phyloP scores from a whole-genome alignment of 2,329 filamentous ascomycete species.

The Arachnomyces sp. region DNA sequence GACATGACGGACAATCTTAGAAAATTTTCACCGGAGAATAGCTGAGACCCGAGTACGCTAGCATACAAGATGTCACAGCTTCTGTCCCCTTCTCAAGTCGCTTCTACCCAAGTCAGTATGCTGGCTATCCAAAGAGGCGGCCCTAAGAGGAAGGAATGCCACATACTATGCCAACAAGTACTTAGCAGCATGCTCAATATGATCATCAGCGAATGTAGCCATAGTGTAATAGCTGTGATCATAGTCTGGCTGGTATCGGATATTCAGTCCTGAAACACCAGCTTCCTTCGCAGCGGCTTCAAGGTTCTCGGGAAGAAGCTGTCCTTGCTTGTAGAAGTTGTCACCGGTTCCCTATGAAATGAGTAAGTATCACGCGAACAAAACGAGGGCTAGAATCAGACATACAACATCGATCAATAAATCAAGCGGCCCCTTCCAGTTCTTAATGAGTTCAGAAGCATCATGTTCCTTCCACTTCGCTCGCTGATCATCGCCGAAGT shows the following conservation, averaged over 20 bases:
- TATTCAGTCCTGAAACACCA: conserved; percentile 61
- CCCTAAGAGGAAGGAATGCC: conserved; percentile 5
- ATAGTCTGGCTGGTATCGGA: conserved; percentile 84
- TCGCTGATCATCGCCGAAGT: conserved; percentile 65
- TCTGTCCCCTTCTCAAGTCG: conserved; percentile 1
- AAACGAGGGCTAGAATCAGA: conserved; percentile 16
- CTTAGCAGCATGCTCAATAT: conserved; percentile 86
- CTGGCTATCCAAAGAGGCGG: conserved; percentile 9
- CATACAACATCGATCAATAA: conserved; percentile 78
- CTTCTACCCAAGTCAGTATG: conserved; percentile 16
- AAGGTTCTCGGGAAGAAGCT: conserved; percentile 91
- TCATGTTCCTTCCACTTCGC: conserved; percentile 82
- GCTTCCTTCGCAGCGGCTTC: conserved; percentile 67
- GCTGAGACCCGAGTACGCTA: neutral
- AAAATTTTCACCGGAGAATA: no score
- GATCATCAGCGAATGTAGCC: conserved; percentile 79
- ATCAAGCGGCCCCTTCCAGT: conserved; percentile 64
- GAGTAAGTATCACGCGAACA: neutral
- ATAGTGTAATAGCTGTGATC: conserved; percentile 99
- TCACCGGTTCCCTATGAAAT: conserved; percentile 68
- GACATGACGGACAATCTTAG: no score
- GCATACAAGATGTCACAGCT: conserved; percentile 1
- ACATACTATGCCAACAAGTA: conserved; percentile 57
- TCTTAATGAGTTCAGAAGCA: conserved; percentile 77
- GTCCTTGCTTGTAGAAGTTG: conserved; percentile 91